phyloP scores from a whole-genome alignment of 2,329 filamentous ascomycete species.

The Aspergillus latus region DNA sequence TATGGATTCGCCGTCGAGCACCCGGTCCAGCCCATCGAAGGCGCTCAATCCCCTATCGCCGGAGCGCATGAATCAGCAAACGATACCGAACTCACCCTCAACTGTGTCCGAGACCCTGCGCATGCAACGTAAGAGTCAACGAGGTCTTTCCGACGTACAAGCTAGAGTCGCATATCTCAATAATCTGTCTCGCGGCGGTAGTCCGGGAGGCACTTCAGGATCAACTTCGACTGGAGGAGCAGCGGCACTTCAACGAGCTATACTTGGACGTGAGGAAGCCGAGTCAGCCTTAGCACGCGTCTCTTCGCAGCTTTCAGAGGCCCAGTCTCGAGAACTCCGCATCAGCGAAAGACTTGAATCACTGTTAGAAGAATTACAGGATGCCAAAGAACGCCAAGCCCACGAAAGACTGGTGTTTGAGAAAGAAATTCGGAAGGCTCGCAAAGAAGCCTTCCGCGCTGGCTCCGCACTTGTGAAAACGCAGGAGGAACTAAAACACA shows the following conservation, averaged over 20 bases:
- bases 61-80: slow-evolving; percentile 51
- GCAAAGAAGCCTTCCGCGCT: slow-evolving; percentile 60
- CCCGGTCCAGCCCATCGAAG: slow-evolving; percentile 29
- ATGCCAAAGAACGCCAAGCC: slow-evolving; percentile 51
- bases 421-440: slow-evolving; percentile 56
- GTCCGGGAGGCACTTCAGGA: slow-evolving; percentile 27
- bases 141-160: slow-evolving; percentile 46
- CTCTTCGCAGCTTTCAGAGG: slow-evolving; percentile 41
- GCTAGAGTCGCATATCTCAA: slow-evolving; percentile 52
- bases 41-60: slow-evolving; percentile 48
- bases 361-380: slow-evolving; percentile 53
- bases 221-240: slow-evolving; percentile 38
- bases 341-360: slow-evolving; percentile 48
- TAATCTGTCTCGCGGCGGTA: slow-evolving; percentile 39
- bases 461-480: slow-evolving; percentile 55
- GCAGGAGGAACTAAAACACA: slow-evolving; percentile 52
- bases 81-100: slow-evolving; percentile 42
- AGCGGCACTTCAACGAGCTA: slow-evolving; percentile 46
- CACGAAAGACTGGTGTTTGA: slow-evolving; percentile 53
- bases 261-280: slow-evolving; percentile 49
- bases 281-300: slow-evolving; percentile 39
- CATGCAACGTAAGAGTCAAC: slow-evolving; percentile 38
- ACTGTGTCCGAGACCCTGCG: slow-evolving; percentile 36
- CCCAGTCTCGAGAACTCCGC: slow-evolving; percentile 44
- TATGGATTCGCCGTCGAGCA: slow-evolving; percentile 40